These are phyloP conservation scores for Termitomyces sp. DNA, from an alignment of 768 basidiomycete genomes.

Conservation along the genomic window DNA sequence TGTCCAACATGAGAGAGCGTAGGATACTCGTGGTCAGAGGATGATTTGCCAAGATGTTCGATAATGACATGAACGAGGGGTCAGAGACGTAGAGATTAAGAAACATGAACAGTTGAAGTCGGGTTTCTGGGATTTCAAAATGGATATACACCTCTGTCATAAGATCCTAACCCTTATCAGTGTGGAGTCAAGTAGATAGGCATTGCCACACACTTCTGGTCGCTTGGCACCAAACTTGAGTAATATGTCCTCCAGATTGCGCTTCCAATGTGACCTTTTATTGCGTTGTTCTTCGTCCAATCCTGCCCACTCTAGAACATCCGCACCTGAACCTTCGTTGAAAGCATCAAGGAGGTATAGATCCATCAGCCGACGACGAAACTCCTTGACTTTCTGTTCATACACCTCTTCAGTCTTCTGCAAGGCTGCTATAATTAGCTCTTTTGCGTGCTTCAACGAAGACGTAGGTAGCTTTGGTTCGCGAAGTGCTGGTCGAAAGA, in stretches of 20 bases:
- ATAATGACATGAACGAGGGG: constrained; percentile 42
- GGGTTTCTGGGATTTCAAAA: constrained; percentile 52
- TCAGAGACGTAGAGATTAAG: constrained; percentile 58
- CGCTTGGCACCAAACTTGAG: constrained; percentile 55
- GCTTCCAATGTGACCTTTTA: constrained; percentile 63
- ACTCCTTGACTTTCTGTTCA: constrained; percentile 48
- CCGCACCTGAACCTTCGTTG: constrained; percentile 68
- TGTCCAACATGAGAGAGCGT: constrained; percentile 65
- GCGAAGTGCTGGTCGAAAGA: constrained; percentile 71
- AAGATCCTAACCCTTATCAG: constrained; percentile 49
- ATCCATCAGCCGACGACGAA: constrained; percentile 65
- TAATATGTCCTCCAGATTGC: constrained; percentile 72
- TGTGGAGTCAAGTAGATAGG: background rate
- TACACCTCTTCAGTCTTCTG: constrained; percentile 41
- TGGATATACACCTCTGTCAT: constrained; percentile 60
- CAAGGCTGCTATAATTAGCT: constrained; percentile 61
- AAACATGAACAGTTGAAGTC: constrained; percentile 66
- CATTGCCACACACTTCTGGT: constrained; percentile 51
- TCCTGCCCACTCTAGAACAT: constrained; percentile 70
- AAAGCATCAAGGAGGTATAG: constrained; percentile 73
- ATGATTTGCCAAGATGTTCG: constrained; percentile 49
- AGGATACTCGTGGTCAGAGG: constrained; percentile 61
- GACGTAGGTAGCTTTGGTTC: constrained; percentile 60
- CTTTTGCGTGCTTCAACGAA: constrained; percentile 62
- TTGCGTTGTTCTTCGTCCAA: constrained; percentile 58